phyloP scores from a whole-genome alignment of 345 rosid species.

The Rubroshorea leprosula region DNA sequence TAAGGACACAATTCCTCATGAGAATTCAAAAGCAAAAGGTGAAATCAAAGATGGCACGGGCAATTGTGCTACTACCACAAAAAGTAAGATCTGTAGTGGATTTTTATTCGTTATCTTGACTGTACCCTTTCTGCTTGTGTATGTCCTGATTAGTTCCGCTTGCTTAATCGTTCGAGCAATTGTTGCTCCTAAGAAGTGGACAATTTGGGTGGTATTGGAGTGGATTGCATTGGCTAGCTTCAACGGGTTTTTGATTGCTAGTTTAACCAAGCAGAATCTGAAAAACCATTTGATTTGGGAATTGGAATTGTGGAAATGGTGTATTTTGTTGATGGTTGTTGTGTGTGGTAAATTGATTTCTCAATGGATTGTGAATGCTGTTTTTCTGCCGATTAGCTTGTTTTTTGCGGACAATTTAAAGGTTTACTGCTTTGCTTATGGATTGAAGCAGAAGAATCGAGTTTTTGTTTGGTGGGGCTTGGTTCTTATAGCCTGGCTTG shows the following conservation, averaged over 20 bases:
- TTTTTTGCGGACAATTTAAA: conserved; percentile 45
- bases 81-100: too few relatives aligned
- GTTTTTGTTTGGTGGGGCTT: conserved; percentile 43
- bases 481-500: conserved; percentile 46
- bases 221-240: conserved; percentile 18
- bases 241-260: conserved; percentile 22
- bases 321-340: conserved; percentile 33
- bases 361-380: conserved; percentile 32
- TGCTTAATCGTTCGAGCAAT: too few relatives aligned
- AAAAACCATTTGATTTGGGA: conserved; percentile 25
- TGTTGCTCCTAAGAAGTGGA: too few relatives aligned
- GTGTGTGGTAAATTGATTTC: conserved; percentile 41
- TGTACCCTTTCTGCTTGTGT: too few relatives aligned
- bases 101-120: too few relatives aligned
- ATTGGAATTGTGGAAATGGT: conserved; percentile 49
- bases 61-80: too few relatives aligned
- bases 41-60: too few relatives aligned
- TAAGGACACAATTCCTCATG: too few relatives aligned
- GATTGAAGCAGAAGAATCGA: conserved; percentile 38
- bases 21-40: too few relatives aligned
- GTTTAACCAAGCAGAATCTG: conserved; percentile 27
- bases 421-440: conserved; percentile 47
- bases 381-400: conserved; percentile 42
- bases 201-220: conserved; percentile 22
- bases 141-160: too few relatives aligned